Evolutionary conservation across 345 rosid species (phyloP), one percentile per base, ranked within the genome.

Genomic region (Cardamine resedifolia): DNA sequence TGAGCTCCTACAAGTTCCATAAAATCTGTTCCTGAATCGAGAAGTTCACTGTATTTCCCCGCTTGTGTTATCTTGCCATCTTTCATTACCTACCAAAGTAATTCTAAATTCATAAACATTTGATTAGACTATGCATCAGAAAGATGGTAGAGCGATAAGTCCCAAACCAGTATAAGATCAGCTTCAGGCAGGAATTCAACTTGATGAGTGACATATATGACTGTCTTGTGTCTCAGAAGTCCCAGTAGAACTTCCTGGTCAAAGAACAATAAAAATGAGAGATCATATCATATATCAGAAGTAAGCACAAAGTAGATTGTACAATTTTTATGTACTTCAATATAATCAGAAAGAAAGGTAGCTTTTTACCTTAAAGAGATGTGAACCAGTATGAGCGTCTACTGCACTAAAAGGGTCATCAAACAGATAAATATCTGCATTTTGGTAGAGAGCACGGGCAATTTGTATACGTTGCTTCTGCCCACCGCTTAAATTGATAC

Each of bases 381-480:
- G 80, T 21, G 95, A 50, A 10, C 85, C 96, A 0, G 96, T 90
- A 69, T 90, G 89, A 12, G 92, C 95, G 68, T 92, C 96, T 1
- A 92, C 88, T 0, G 96, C 88, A 70, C 94, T 89, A 64, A 92
- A 92, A 45, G 96, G 95, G 64, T 92, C 98, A 72, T 92, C 96
- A 9, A 92, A 80, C 11, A 92, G 78, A 77, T 85, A 89, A 7
- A 88, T 82, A 75, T 88, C 90, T 0, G 95, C 85, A 57, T 85
- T 77, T 7, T 81, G 83, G 65, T 88, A 90, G 18, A 88, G 62
- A 2, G 98, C 92, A 1, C 95, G 89, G 2, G 96, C 96, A 11
- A 92, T 78, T 38, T 92, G 95, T 66, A 92, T 73, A 24, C 96
- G 79, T 62, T 88, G 96, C 82, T 88, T 89, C 78, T 92, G 98